A percentile compares a stretch with the other conserved stretches of the same genome.
These are phyloP conservation scores for Pseudocercospora cruenta DNA, from an alignment of 2,329 filamentous ascomycete species.

Conservation along the genomic window DNA sequence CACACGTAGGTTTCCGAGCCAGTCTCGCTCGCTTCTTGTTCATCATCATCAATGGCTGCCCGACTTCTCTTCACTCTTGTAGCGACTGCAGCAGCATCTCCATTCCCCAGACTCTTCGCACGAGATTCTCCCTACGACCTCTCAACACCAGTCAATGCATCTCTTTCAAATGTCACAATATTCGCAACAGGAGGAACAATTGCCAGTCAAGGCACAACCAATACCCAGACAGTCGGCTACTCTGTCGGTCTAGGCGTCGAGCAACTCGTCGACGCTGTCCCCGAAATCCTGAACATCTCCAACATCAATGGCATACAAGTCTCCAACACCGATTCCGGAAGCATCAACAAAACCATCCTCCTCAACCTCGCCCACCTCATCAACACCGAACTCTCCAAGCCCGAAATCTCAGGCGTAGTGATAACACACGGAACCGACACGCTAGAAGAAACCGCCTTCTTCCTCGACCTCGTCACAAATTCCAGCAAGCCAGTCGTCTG, in stretches of 20 bases:
- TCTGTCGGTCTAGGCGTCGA: conserved; percentile 55
- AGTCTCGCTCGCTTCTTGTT: neutral
- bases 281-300: conserved; percentile 57
- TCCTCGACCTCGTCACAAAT: conserved; percentile 61
- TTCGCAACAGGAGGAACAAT: conserved; percentile 64
- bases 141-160: conserved; percentile 43
- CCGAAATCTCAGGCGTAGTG: conserved; percentile 53
- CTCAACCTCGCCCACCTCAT: conserved; percentile 55
- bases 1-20: neutral
- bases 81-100: neutral
- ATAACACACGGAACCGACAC: conserved; percentile 70
- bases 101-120: neutral
- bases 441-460: conserved; percentile 66
- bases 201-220: conserved; percentile 55
- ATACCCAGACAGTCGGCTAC: conserved; percentile 60
- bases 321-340: conserved; percentile 41
- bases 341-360: conserved; percentile 54
- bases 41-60: neutral
- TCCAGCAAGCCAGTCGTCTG: conserved; percentile 63
- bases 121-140: conserved; percentile 18
- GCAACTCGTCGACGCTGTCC: conserved; percentile 58
- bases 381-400: conserved; percentile 53
- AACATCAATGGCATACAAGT: conserved; percentile 57
- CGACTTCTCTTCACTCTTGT: neutral
- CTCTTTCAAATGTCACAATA: conserved; percentile 60